Evolutionary conservation across 192 early-diverging fungal species (phyloP).

Genomic region (Spinellus fusiger): DNA sequence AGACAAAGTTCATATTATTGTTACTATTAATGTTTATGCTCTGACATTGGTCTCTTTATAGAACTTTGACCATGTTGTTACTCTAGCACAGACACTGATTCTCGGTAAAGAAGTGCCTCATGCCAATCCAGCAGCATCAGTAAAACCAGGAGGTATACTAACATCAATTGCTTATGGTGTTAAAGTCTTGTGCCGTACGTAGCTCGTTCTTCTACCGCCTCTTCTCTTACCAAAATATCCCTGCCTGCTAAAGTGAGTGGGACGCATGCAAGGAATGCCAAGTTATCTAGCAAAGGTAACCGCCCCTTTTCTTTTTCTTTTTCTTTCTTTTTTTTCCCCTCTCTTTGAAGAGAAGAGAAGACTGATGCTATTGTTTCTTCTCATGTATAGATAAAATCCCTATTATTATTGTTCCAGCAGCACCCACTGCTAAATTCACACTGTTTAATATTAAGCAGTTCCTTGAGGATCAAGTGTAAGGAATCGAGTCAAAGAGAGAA

Average conservation of each 20-base stretch:
- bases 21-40: neutral
- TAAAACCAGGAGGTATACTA: conserved; percentile 8
- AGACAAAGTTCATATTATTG: conserved; percentile 7
- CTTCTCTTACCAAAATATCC: neutral
- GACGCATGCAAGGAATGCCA: neutral
- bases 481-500: neutral
- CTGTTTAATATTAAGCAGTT: conserved; percentile 88
- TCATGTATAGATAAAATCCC: conserved; percentile 56
- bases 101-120: neutral
- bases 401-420: conserved; percentile 90
- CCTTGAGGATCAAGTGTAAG: conserved; percentile 66
- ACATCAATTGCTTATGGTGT: neutral
- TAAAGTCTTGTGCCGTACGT: neutral
- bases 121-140: neutral
- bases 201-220: neutral
- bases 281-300: neutral
- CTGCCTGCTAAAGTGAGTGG: neutral
- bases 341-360: too few relatives aligned
- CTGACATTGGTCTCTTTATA: neutral
- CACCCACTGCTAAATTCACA: conserved; percentile 74
- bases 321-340: too few relatives aligned
- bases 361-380: neutral
- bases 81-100: neutral
- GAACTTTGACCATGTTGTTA: conserved; percentile 18
- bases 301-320: too few relatives aligned